Conservation (phyloP, 345 rosid genomes). For the Crucihimalaya himalaica region DNA sequence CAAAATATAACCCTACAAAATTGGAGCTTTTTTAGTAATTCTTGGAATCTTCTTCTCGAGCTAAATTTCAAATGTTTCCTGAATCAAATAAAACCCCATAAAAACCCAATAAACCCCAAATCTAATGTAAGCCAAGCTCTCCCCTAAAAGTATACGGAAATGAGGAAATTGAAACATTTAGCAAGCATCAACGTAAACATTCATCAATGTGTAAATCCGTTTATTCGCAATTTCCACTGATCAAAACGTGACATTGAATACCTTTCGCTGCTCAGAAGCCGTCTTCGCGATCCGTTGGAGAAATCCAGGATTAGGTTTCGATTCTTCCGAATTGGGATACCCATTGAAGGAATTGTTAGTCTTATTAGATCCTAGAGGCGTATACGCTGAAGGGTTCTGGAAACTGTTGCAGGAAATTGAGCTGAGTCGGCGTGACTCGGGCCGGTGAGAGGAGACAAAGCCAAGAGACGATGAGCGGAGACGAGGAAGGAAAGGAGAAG, state of each 20-base stretch:
- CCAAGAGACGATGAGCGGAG: conserved; percentile 44
- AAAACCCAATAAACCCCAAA: conserved; percentile 23
- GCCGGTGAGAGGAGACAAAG: conserved; percentile 32
- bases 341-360: conserved; percentile 16
- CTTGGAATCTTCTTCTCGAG: conserved; percentile 29
- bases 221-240: background rate
- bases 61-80: background rate
- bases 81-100: conserved; percentile 6
- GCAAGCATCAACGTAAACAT: background rate
- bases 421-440: conserved; percentile 48
- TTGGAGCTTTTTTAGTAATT: conserved; percentile 10
- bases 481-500: conserved; percentile 47
- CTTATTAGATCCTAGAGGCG: conserved; percentile 11
- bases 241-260: conserved; percentile 27
- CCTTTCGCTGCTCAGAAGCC: conserved; percentile 56
- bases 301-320: conserved; percentile 37
- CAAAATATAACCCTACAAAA: conserved; percentile 30
- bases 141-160: background rate
- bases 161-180: background rate
- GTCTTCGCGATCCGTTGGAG: conserved; percentile 41
- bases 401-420: conserved; percentile 47
- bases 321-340: conserved; percentile 34
- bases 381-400: conserved; percentile 32
- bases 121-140: background rate
- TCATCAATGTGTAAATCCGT: background rate